Base-by-base conservation (phyloP, 2,329 filamentous ascomycete genomes). In the Teratosphaeria gauchensis region DNA sequence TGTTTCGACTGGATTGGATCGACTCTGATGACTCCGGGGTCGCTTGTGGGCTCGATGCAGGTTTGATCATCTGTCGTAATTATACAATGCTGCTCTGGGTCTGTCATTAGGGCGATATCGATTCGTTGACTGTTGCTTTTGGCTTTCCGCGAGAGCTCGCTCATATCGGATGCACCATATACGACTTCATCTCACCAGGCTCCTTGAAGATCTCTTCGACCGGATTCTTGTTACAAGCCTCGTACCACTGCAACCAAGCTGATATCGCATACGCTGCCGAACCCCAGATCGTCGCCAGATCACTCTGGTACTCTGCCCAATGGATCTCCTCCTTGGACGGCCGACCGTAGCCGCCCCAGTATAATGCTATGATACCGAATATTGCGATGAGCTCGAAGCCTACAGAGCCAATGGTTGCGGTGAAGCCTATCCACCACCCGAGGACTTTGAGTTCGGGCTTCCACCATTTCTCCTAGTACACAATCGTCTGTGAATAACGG, bases 351-450 rank as follows among this genome's bases (percentile, higher is more conserved):
- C 58, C 62, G 48, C 16, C 58, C 60, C 54, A 56, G 61, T 51
- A 46, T 54, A 59, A 31, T 54, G 33, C 19, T 59, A 42, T 35
- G 53, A 35, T 35, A 6, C 59, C 61, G 56, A 63, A 62, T n/a
- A 53, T 52, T 8, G 60, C 60, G 60, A 58, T 51, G 54, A 62
- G 57, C 61, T 65, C 58, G 61, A 70, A 71, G 28, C 69, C 69
- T 16, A 68, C 58, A 28, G 63, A 66, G 3, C 68, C 68, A 7
- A 67, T 58, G 11, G 58, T 62, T 11, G 66, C 61, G 64, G 64
- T 69, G 16, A 64, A 57, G 7, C 69, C 68, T 16, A 71, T 68
- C 68, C 68, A 70, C 69, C 69, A 70, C 1, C 66, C 67, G 3
- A 71, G 59, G 14, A 65, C 58, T 11, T 55, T 54, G 0, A 64